Conservation (phyloP, 2,329 filamentous ascomycete species). For the Diaporthe vaccinii region DNA sequence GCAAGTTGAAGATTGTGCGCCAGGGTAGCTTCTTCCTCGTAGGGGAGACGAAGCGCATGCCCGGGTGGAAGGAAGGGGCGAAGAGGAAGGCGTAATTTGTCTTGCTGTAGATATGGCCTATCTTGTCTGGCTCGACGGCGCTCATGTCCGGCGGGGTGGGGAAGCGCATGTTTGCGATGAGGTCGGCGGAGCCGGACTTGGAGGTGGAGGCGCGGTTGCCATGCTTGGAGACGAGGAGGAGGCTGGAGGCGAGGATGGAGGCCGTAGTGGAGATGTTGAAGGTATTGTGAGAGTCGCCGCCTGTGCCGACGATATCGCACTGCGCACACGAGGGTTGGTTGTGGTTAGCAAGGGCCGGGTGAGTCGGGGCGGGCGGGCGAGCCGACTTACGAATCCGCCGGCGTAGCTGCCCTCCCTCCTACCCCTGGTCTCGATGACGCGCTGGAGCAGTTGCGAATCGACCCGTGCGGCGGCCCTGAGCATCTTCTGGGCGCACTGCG, state of each 20-base stretch:
- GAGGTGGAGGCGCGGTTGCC: constrained; percentile 96
- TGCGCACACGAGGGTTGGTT: constrained; percentile 46
- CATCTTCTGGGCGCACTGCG: constrained; percentile 88
- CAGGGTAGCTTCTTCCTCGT: constrained; percentile 91
- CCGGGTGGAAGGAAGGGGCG: constrained; percentile 95
- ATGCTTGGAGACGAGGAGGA: constrained; percentile 92
- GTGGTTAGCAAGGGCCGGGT: constrained; percentile 17
- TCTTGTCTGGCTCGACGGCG: constrained; percentile 78
- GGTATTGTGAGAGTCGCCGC: constrained; percentile 95
- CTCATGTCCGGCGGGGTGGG: constrained; percentile 81
- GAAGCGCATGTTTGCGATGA: constrained; percentile 78
- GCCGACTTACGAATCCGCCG: constrained; percentile 81
- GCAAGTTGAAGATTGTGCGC: constrained; percentile 97
- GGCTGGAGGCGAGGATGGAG: constrained; percentile 88
- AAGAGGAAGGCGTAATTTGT: constrained; percentile 97
- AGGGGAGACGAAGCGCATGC: constrained; percentile 89
- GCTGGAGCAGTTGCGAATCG: constrained; percentile 72
- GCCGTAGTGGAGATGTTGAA: constrained; percentile 98
- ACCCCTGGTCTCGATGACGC: constrained; percentile 71
- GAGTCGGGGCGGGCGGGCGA: constrained; percentile 4
- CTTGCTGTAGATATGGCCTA: constrained; percentile 79
- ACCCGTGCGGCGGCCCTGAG: constrained; percentile 81
- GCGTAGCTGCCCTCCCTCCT: constrained; percentile 80
- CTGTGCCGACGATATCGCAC: constrained; percentile 97
- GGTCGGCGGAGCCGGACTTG: constrained; percentile 93